These are phyloP conservation scores for Agaricus sinodeliciosus DNA, from an alignment of 768 basidiomycete species.

Conservation along the genomic window DNA sequence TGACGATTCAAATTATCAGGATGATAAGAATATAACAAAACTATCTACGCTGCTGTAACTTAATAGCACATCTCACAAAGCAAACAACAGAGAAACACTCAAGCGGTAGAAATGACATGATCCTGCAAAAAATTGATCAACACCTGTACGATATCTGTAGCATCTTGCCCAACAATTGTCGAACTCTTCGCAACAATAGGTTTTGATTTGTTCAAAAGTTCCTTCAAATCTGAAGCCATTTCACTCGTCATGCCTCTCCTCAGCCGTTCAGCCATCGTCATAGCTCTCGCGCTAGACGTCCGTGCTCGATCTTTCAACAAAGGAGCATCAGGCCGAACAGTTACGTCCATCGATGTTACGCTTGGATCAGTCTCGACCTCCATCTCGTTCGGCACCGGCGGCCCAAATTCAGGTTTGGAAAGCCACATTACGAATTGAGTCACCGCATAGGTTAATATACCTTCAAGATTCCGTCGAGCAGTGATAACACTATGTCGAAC, in stretches of 20 bases:
- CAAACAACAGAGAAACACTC: slow-evolving; percentile 11
- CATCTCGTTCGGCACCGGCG: slow-evolving; percentile 24
- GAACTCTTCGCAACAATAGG: slow-evolving; percentile 58
- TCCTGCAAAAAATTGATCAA: slow-evolving; percentile 61
- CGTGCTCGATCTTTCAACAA: slow-evolving; percentile 28
- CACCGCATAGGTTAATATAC: slow-evolving; percentile 59
- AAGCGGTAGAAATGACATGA: slow-evolving; percentile 39
- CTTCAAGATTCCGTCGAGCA: slow-evolving; percentile 59
- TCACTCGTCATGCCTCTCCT: slow-evolving; percentile 77
- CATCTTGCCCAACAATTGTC: slow-evolving; percentile 34
- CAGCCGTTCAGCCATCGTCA: slow-evolving; percentile 56
- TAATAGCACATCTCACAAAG: slow-evolving; percentile 9
- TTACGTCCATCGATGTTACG: slow-evolving; percentile 28
- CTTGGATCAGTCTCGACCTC: slow-evolving; percentile 35
- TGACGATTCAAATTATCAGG: neutral
- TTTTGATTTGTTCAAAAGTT: slow-evolving; percentile 58
- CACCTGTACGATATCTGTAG: slow-evolving; percentile 54
- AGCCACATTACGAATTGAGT: slow-evolving; percentile 80
- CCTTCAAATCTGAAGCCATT: slow-evolving; percentile 66
- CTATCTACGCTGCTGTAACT: neutral
- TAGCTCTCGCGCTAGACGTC: slow-evolving; percentile 31
- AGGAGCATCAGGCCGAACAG: slow-evolving; percentile 17
- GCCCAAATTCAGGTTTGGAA: slow-evolving; percentile 63
- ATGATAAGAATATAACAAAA: slow-evolving; percentile 1
- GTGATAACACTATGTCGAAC: slow-evolving; percentile 54